A percentile compares a stretch with the other conserved stretches of the same genome.
These are phyloP conservation scores for Jacaranda copaia DNA, from an alignment of 257 asterid genomes.

Conservation along the genomic window DNA sequence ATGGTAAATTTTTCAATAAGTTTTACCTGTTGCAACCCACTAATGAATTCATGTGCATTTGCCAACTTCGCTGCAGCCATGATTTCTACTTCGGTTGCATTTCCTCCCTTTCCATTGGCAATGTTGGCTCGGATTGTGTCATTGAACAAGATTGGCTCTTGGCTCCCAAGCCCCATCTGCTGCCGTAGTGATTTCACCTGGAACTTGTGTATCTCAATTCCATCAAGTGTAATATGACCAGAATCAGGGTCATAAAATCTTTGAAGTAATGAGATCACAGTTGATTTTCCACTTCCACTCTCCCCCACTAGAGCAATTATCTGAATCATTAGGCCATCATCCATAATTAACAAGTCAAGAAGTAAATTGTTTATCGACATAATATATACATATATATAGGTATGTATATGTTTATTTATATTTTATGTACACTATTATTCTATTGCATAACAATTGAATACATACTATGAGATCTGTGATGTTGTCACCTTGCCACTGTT, in stretches of 20 bases:
- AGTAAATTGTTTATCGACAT: too few relatives aligned
- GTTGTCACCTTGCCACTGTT: conserved; percentile 60
- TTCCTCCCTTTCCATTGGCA: conserved; percentile 69
- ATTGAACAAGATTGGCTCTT: conserved; percentile 75
- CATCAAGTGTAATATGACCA: conserved; percentile 65
- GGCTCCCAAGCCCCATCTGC: conserved; percentile 88
- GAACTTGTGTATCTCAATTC: conserved; percentile 64
- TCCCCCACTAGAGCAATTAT: conserved; percentile 77
- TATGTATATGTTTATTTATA: too few relatives aligned
- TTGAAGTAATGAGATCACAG: conserved; percentile 67
- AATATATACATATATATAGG: too few relatives aligned
- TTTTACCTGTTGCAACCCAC: conserved; percentile 58
- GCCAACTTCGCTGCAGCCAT: conserved; percentile 65
- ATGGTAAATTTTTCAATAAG: not conserved
- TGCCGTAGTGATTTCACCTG: conserved; percentile 70
- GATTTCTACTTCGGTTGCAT: conserved; percentile 64
- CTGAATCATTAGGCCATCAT: conserved; percentile 43
- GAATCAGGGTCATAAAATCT: conserved; percentile 72
- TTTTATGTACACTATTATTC: too few relatives aligned
- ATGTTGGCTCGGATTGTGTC: conserved; percentile 77
- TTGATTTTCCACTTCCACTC: conserved; percentile 84
- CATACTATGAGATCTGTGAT: not conserved
- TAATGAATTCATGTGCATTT: conserved; percentile 74
- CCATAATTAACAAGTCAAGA: not conserved
- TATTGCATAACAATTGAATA: not conserved